Evolutionary conservation across 805 yeast species (phyloP).

Genomic region (Hanseniaspora vineae): DNA sequence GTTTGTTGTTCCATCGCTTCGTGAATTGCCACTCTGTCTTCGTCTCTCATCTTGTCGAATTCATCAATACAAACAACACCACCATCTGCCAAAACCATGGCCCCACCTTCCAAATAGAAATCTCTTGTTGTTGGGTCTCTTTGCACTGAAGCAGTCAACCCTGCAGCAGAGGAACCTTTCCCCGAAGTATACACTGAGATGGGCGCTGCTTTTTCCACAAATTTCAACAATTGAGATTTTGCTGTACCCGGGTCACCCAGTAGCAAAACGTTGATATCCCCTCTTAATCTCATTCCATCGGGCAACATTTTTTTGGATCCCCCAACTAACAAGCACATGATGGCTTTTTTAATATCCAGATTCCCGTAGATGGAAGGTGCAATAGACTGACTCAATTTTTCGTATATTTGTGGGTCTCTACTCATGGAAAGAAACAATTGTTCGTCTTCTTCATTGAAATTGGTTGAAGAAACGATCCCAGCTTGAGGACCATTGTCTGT

Average conservation of each 20-base stretch:
- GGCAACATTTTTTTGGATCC: constrained; percentile 89
- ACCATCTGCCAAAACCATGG: constrained; percentile 99
- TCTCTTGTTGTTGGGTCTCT: constrained; percentile 81
- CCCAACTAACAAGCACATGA: constrained; percentile 83
- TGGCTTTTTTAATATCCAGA: constrained; percentile 82
- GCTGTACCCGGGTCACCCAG: constrained; percentile 99
- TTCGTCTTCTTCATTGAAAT: constrained; percentile 85
- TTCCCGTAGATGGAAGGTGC: constrained; percentile 97
- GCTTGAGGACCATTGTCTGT: neutral
- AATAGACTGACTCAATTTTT: constrained; percentile 72
- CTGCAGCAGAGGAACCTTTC: constrained; percentile 98
- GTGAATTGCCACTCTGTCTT: constrained; percentile 96
- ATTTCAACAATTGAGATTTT: constrained; percentile 87
- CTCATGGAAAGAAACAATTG: constrained; percentile 77
- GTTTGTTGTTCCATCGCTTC: constrained; percentile 99
- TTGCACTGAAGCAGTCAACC: constrained; percentile 96
- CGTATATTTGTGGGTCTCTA: constrained; percentile 73
- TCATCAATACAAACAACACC: constrained; percentile 99
- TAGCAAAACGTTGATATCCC: constrained; percentile 86
- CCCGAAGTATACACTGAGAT: constrained; percentile 95
- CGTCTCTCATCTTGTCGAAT: constrained; percentile 98
- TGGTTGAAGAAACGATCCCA: constrained; percentile 20
- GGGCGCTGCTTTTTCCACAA: constrained; percentile 90
- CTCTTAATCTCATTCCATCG: constrained; percentile 93
- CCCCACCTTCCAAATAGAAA: constrained; percentile 96